Evolutionary conservation across 2,329 filamentous ascomycete species (phyloP).

Genomic region (Botryotinia convoluta): DNA sequence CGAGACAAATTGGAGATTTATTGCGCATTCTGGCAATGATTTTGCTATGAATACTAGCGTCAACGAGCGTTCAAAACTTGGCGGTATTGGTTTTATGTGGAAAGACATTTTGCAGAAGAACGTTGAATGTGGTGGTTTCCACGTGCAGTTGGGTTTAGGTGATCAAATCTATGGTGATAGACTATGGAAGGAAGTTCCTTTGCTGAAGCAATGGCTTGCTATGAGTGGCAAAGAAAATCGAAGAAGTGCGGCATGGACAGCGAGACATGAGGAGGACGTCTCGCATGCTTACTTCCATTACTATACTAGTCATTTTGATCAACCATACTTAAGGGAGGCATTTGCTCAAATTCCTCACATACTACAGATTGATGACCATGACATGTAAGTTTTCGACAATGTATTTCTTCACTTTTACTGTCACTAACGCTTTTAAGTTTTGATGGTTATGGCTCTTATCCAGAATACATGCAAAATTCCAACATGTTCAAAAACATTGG

Average conservation of each 20-base stretch:
- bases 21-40: conserved; percentile 94
- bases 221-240: conserved; percentile 91
- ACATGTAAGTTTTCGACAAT: conserved; percentile 69
- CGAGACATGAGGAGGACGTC: conserved; percentile 91
- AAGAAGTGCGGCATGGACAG: conserved; percentile 88
- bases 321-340: conserved; percentile 88
- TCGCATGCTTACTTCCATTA: conserved; percentile 98
- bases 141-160: conserved; percentile 86
- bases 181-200: conserved; percentile 92
- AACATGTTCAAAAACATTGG: conserved; percentile 99
- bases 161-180: conserved; percentile 95
- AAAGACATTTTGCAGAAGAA: conserved; percentile 98
- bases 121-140: conserved; percentile 91
- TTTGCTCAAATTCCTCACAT: conserved; percentile 97
- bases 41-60: conserved; percentile 86
- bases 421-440: conserved; percentile 58
- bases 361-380: conserved; percentile 91
- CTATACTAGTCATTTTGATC: conserved; percentile 97
- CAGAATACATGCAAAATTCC: conserved; percentile 96
- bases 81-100: conserved; percentile 95
- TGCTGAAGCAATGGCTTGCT: conserved; percentile 91
- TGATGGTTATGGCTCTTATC: conserved; percentile 95
- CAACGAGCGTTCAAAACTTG: conserved; percentile 79
- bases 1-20: conserved; percentile 92
- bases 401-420: neutral